Evolutionary conservation across 2,329 filamentous ascomycete genomes (phyloP).

Genomic region (Penicillium glabrum): DNA sequence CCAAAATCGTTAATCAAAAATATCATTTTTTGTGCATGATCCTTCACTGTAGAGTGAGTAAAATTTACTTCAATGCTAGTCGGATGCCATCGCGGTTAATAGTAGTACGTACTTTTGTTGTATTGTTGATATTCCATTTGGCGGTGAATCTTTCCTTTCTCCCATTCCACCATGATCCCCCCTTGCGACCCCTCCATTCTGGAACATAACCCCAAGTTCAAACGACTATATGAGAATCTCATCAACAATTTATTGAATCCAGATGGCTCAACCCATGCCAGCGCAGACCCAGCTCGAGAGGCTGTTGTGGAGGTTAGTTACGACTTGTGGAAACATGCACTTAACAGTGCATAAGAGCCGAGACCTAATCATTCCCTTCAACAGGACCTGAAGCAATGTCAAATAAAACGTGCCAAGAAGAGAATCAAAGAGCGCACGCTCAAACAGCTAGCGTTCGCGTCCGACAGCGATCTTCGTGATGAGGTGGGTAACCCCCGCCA

Average conservation of each 20-base stretch:
- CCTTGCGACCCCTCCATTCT: slow-evolving; percentile 41
- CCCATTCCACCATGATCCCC: slow-evolving; percentile 40
- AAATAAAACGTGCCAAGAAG: slow-evolving; percentile 33
- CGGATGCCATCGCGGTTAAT: background rate
- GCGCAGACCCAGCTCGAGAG: slow-evolving; percentile 31
- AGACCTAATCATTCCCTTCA: background rate
- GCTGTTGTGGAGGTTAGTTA: slow-evolving; percentile 34
- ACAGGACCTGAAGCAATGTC: slow-evolving; percentile 38
- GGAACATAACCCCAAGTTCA: slow-evolving; percentile 43
- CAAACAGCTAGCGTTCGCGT: slow-evolving; percentile 33
- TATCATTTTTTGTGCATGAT: background rate
- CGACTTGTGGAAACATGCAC: background rate
- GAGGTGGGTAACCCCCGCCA: slow-evolving; percentile 28
- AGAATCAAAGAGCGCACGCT: slow-evolving; percentile 34
- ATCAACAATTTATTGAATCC: slow-evolving; percentile 38
- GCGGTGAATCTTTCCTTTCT: slow-evolving; percentile 20
- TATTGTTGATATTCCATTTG: slow-evolving; percentile 1
- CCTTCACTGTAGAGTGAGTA: background rate
- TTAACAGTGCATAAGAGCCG: background rate
- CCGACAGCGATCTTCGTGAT: slow-evolving; percentile 32
- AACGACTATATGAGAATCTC: slow-evolving; percentile 41
- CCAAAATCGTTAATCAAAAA: slow-evolving; percentile 15
- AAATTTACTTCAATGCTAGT: background rate
- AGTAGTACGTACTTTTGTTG: background rate
- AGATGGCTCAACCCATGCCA: slow-evolving; percentile 41